phyloP scores from a whole-genome alignment of 2,329 filamentous ascomycete genomes.

The Monosporascus sp. region DNA sequence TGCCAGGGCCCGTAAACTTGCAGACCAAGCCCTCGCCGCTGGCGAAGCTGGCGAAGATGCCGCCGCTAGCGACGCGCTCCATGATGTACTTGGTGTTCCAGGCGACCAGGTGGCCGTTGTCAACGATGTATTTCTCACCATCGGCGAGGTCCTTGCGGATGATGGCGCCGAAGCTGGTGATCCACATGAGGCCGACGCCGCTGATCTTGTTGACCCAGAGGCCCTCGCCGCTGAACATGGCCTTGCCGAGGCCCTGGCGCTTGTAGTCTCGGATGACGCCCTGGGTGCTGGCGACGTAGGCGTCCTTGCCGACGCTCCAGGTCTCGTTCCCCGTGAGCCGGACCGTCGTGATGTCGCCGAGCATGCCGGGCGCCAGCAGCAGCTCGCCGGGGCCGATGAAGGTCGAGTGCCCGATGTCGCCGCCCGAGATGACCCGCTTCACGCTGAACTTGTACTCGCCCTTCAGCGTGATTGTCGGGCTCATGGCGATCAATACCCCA shows the following conservation, averaged over 20 bases:
- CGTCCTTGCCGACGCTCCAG: conserved; percentile 84
- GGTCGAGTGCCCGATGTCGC: conserved; percentile 71
- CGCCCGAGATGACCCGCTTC: conserved; percentile 84
- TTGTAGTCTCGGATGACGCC: conserved; percentile 87
- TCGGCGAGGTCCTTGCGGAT: conserved; percentile 77
- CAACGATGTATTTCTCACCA: conserved; percentile 84
- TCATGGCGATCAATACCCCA: conserved; percentile 93
- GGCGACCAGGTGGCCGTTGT: conserved; percentile 89
- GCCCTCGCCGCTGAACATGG: conserved; percentile 90
- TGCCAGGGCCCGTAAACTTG: conserved; percentile 88
- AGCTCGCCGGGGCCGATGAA: conserved; percentile 91
- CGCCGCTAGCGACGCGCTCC: conserved; percentile 83
- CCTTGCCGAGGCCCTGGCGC: conserved; percentile 79
- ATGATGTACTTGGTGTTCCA: conserved; percentile 96
- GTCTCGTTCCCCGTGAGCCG: conserved; percentile 64
- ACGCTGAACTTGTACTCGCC: conserved; percentile 79
- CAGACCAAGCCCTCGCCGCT: conserved; percentile 87
- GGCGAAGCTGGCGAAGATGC: conserved; percentile 81
- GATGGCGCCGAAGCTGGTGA: conserved; percentile 91
- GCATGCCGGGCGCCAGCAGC: conserved; percentile 69
- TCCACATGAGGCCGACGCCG: conserved; percentile 78
- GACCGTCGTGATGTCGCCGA: conserved; percentile 83
- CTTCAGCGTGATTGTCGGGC: conserved; percentile 76
- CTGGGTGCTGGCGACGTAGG: conserved; percentile 79
- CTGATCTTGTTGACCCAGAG: conserved; percentile 84